A percentile compares a stretch with the other conserved stretches of the same genome.
phyloP scores from a whole-genome alignment of 2,329 filamentous ascomycete genomes.

The Chaetomiaceae sp. region DNA sequence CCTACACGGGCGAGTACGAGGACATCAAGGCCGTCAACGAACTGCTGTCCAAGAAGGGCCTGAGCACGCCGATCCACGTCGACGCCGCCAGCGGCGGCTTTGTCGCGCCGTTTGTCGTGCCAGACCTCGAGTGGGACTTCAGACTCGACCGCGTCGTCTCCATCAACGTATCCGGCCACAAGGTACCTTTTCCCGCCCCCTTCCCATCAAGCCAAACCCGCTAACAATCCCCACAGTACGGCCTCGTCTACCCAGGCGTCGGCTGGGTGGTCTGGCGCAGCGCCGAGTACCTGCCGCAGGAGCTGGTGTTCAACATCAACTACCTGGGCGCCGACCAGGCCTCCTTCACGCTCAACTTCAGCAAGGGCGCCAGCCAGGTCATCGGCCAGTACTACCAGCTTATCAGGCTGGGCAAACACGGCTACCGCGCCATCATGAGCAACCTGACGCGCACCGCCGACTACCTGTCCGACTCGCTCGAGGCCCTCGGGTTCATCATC shows the following conservation, averaged over 20 bases:
- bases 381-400: constrained; percentile 98
- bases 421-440: constrained; percentile 88
- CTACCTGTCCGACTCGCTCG: constrained; percentile 70
- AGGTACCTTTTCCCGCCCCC: constrained; percentile 41
- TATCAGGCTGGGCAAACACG: constrained; percentile 87
- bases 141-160: constrained; percentile 80
- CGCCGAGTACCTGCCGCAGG: constrained; percentile 75
- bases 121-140: constrained; percentile 86
- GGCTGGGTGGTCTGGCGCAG: constrained; percentile 90
- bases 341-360: constrained; percentile 96
- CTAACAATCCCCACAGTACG: constrained; percentile 36
- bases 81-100: constrained; percentile 91
- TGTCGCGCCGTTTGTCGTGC: constrained; percentile 84
- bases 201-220: no score
- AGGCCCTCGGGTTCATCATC: constrained; percentile 75
- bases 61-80: constrained; percentile 86
- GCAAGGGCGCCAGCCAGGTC: constrained; percentile 87
- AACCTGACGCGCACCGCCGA: constrained; percentile 88
- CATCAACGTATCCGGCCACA: constrained; percentile 93
- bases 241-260: constrained; percentile 77
- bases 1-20: constrained; percentile 94
- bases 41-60: constrained; percentile 63
- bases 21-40: constrained; percentile 91
- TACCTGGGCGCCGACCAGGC: constrained; percentile 94
- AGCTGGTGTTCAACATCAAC: constrained; percentile 98